A percentile compares a stretch with the other conserved stretches of the same genome.
Evolutionary conservation across 371 early-diverging fungal species (phyloP).

Genomic region (Batkoa obscura): DNA sequence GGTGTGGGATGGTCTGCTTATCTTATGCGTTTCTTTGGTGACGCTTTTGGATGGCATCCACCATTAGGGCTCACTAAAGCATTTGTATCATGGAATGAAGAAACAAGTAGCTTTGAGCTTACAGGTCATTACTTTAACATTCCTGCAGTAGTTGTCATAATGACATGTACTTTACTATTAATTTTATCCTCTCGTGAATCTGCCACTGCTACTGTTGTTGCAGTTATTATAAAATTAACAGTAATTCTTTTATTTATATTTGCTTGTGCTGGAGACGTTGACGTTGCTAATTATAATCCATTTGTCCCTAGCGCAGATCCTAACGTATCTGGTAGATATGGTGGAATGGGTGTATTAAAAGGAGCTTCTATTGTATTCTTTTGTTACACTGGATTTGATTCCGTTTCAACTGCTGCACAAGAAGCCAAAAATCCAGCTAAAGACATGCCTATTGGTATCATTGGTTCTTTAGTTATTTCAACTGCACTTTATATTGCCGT

Average conservation of each 20-base stretch:
- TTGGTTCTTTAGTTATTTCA: slow-evolving; percentile 51
- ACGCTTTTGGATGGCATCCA: slow-evolving; percentile 28
- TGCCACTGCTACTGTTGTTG: slow-evolving; percentile 38
- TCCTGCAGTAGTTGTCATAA: slow-evolving; percentile 45
- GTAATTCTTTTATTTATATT: slow-evolving; percentile 63
- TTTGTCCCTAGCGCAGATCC: slow-evolving; percentile 49
- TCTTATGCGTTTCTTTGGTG: slow-evolving; percentile 38
- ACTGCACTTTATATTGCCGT: slow-evolving; percentile 60
- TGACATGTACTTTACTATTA: slow-evolving; percentile 36
- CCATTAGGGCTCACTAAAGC: slow-evolving; percentile 29
- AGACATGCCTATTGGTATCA: slow-evolving; percentile 75
- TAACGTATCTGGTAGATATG: slow-evolving; percentile 21
- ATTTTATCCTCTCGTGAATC: slow-evolving; percentile 51
- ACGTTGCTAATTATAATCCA: slow-evolving; percentile 46
- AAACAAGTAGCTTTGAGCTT: slow-evolving; percentile 15
- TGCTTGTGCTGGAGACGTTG: slow-evolving; percentile 37
- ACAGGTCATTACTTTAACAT: slow-evolving; percentile 45
- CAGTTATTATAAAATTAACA: slow-evolving; percentile 51
- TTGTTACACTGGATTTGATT: slow-evolving; percentile 80
- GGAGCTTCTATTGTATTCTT: slow-evolving; percentile 73
- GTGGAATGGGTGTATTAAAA: slow-evolving; percentile 46
- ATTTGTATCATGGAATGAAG: slow-evolving; percentile 31
- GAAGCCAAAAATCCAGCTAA: slow-evolving; percentile 63
- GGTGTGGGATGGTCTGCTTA: slow-evolving; percentile 57
- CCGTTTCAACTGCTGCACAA: slow-evolving; percentile 70